phyloP scores from a whole-genome alignment of 345 rosid genomes.

The Lumnitzera racemosa region DNA sequence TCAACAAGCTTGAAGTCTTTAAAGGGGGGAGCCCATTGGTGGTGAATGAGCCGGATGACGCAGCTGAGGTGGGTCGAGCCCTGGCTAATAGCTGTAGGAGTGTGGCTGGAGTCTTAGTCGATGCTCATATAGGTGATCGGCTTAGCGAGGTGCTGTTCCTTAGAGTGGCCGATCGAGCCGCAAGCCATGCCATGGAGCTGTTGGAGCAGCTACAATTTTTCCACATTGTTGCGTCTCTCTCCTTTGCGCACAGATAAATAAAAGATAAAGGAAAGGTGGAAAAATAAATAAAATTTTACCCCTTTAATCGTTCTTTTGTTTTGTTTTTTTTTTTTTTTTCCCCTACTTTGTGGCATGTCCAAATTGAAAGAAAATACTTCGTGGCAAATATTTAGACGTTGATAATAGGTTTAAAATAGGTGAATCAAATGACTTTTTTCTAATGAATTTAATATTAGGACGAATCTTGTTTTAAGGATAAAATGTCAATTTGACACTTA shows the following conservation, averaged over 20 bases:
- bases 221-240: conserved; percentile 81
- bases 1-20: conserved; percentile 72
- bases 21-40: conserved; percentile 96
- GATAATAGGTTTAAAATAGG: no score
- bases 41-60: conserved; percentile 62
- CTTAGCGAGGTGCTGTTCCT: conserved; percentile 65
- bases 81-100: conserved; percentile 70
- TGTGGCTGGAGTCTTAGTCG: conserved; percentile 80
- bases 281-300: no score
- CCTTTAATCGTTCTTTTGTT: no score
- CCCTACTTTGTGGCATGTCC: no score
- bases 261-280: no score
- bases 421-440: no score
- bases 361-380: no score
- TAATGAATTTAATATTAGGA: no score
- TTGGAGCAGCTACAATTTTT: conserved; percentile 72
- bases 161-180: conserved; percentile 54
- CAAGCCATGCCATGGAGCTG: conserved; percentile 63
- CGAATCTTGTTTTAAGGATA: no score
- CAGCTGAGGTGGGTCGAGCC: conserved; percentile 66
- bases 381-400: no score
- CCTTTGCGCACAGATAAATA: conserved; percentile 22
- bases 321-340: no score
- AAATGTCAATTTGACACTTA: no score
- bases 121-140: conserved; percentile 81